Evolutionary conservation across 2,329 filamentous ascomycete species (phyloP).

Genomic region (Penicillium sp.): DNA sequence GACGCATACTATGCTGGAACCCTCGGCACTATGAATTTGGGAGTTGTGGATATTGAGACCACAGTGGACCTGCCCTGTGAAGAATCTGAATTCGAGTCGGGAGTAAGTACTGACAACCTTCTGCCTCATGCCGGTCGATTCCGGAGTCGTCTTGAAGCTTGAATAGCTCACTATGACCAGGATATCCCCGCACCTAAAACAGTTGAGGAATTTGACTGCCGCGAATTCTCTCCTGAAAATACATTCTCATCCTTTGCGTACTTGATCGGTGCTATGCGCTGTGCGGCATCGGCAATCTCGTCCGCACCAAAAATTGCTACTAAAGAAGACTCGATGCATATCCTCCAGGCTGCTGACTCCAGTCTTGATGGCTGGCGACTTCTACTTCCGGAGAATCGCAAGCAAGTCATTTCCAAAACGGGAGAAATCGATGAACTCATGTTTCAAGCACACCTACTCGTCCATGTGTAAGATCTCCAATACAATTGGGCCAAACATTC

Average conservation of each 20-base stretch:
- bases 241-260: conserved; percentile 37
- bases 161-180: conserved; percentile 1
- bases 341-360: conserved; percentile 38
- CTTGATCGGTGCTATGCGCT: conserved; percentile 31
- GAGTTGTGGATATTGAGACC: conserved; percentile 19
- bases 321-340: conserved; percentile 24
- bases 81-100: conserved; percentile 31
- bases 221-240: conserved; percentile 29
- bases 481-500: neutral
- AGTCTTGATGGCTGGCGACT: conserved; percentile 42
- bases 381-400: conserved; percentile 35
- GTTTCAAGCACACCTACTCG: conserved; percentile 81
- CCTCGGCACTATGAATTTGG: conserved; percentile 27
- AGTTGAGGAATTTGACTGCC: conserved; percentile 32
- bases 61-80: conserved; percentile 35
- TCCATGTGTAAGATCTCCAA: conserved; percentile 36
- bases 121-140: neutral
- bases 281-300: conserved; percentile 27
- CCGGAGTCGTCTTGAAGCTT: too few species aligned
- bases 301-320: conserved; percentile 17
- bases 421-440: conserved; percentile 57
- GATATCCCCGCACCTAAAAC: conserved; percentile 25
- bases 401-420: conserved; percentile 32
- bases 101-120: conserved; percentile 18
- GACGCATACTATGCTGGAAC: conserved; percentile 75